Evolutionary conservation across 495 filamentous ascomycete genomes (phyloP).

Genomic region (Parathielavia hyrcaniae): DNA sequence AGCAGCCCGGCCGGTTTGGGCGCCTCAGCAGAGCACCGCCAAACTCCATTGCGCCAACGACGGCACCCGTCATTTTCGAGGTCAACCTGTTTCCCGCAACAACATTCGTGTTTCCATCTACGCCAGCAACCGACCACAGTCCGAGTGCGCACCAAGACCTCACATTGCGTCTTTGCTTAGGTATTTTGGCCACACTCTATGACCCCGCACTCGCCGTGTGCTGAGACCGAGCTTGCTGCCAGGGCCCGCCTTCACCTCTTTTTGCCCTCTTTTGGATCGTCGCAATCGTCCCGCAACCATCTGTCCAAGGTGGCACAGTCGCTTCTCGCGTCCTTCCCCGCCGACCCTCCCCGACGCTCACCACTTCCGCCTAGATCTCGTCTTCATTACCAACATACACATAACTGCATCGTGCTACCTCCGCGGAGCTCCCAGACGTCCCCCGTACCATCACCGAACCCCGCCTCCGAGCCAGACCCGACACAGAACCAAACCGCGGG

Average conservation of each 20-base stretch:
- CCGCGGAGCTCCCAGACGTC: constrained; percentile 4
- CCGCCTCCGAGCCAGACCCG: constrained; percentile 9
- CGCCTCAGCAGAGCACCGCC: constrained; percentile 12
- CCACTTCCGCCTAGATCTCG: not conserved
- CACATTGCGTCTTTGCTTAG: not conserved
- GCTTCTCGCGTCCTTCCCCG: constrained; percentile 10
- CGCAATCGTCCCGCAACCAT: constrained; percentile 7
- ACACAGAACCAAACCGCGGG: constrained; percentile 1
- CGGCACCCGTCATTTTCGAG: constrained; percentile 27
- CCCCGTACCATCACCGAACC: constrained; percentile 10
- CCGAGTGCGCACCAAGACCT: constrained; percentile 4
- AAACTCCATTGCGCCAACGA: constrained; percentile 27
- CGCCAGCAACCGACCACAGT: constrained; percentile 12
- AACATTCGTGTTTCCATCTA: constrained; percentile 21
- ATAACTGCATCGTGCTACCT: constrained; percentile 11
- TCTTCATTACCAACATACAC: not conserved
- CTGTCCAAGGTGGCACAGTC: constrained; percentile 15
- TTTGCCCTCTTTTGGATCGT: constrained; percentile 14
- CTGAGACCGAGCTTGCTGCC: constrained; percentile 7
- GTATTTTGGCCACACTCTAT: not conserved
- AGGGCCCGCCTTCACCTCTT: constrained; percentile 1
- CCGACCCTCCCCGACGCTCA: constrained; percentile 7
- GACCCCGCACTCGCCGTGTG: constrained; percentile 7
- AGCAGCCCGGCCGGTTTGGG: constrained; percentile 22
- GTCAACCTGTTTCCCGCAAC: constrained; percentile 23